Evolutionary conservation across 148 eudicot genomes (phyloP), one percentile per base, ranked within the genome.

Genomic region (Chenopodium quinoa): DNA sequence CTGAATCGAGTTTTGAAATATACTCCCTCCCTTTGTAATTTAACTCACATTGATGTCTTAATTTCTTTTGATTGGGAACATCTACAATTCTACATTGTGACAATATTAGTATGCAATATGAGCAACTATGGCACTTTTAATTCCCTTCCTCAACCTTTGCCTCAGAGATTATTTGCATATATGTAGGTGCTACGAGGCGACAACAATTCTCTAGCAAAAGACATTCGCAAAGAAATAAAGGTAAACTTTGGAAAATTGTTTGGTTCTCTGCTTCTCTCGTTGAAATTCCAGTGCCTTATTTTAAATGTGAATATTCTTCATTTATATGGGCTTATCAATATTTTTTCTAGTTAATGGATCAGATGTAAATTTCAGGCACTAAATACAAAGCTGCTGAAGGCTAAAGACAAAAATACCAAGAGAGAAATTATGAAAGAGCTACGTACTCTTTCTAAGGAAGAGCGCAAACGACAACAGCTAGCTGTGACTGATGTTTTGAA

Each of bases 151-250:
- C 52, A 63, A 75, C 22, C 50, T 79, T 60, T 47, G 34, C 29
- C 37, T 64, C 54, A 44, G 56, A 66, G 46, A 25, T 75, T 68
- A 62, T 23, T 79, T 79, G 70, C 40, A 72, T 81, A 27, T 86
- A 16, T 75, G 86, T 75, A 94, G 98, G 98, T 94, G 84, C 87
- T 94, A 82, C 90, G 94, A 75, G 98, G 98, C n/a, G 98, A 94
- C 88, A 94, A 94, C 85, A 94, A 94, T 84, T 80, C 90, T 79
- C 90, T 94, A 84, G 98, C 98, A 60, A 94, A 91, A 80, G 98
- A 94, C 84, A 92, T 94, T 81, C 96, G 98, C 72, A 94, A 92
- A 85, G 98, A 94, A 85, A 94, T 94, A 89, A 92, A 92, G 95
- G 97, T 93, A 83, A 75, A 48, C n/a, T 73, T 79, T 5, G 31